Base-by-base conservation (phyloP, 768 basidiomycete genomes). In the Naematelia encephala region DNA sequence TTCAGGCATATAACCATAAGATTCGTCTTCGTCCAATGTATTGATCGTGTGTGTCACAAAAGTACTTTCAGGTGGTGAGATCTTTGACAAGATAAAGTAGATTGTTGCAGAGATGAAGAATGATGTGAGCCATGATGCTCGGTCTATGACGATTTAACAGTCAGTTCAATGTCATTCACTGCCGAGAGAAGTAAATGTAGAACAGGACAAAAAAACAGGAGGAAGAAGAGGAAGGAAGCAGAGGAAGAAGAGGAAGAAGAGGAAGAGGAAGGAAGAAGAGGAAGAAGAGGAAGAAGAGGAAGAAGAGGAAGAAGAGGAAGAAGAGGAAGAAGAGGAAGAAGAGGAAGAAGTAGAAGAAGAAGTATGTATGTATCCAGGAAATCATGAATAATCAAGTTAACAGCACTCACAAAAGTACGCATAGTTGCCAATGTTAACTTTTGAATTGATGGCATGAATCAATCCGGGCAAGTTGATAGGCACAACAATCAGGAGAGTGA, bases 381-480 rank as follows among this genome's bases (percentile, higher is more conserved):
- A 5, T 27, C 23, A n/a, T 46, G 12, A 19, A 21, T 22, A 26
- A 48, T 43, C 12, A 26, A 26, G 8, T 5, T n/a, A 29, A 1
- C 25, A 29, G 19, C 16, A 62, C 56, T 87, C 87, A 67, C 85
- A 88, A 16, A 91, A 70, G 85, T 86, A 91, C 2, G 86, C 83
- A 60, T 90, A 81, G 68, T 87, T 84, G 69, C 87, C 87, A 25
- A 89, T 85, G 0, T 80, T 59, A 68, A 91, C 82, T 10, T 75
- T 79, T 2, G 83, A 74, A 68, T 88, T 86, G 77, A 94, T 90
- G 43, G 84, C 84, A 66, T 84, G 82, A 59, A 88, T 83, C 51
- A 93, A 81, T 1, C 91, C 90, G 0, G 90, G 90, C 16, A 93
- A 68, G 58, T 82, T 85, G 2, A 87, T 87, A 0, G 84, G 80